Conservation (phyloP, 2,329 filamentous ascomycete genomes). For the Penicillium crustosum region DNA sequence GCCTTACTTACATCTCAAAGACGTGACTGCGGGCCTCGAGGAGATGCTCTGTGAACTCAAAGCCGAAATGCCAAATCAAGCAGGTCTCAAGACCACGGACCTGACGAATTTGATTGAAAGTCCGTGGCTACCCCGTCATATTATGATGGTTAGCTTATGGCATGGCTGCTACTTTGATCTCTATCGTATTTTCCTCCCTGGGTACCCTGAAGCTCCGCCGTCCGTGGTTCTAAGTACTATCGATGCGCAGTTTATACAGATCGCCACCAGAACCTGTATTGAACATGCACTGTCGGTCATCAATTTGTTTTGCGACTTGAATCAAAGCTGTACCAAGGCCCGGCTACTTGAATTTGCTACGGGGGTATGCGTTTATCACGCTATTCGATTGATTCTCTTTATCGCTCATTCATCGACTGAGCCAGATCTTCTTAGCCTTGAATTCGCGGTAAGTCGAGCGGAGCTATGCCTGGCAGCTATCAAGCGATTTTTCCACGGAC, state of each 20-base stretch:
- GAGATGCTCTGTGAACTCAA: constrained; percentile 5
- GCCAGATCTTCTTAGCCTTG: neutral
- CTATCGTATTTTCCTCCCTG: constrained; percentile 15
- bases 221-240: neutral
- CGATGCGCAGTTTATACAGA: neutral
- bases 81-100: neutral
- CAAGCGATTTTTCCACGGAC: neutral
- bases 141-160: constrained; percentile 15
- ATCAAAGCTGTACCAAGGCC: neutral
- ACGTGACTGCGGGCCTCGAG: constrained; percentile 10
- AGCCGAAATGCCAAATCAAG: neutral
- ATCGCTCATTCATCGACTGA: neutral
- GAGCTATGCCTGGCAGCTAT: neutral
- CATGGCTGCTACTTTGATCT: constrained; percentile 18
- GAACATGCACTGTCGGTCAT: neutral
- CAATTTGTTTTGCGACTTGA: neutral
- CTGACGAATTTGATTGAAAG: neutral
- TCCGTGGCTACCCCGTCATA: constrained; percentile 15
- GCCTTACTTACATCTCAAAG: constrained; percentile 10
- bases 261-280: neutral
- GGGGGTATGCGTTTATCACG: neutral
- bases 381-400: neutral
- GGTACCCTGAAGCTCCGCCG: constrained; percentile 12
- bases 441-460: neutral
- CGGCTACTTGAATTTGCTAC: neutral